A percentile compares a stretch with the other conserved stretches of the same genome.
Conservation (phyloP, 306 rosid species). For the Gynostemma pentaphyllum region DNA sequence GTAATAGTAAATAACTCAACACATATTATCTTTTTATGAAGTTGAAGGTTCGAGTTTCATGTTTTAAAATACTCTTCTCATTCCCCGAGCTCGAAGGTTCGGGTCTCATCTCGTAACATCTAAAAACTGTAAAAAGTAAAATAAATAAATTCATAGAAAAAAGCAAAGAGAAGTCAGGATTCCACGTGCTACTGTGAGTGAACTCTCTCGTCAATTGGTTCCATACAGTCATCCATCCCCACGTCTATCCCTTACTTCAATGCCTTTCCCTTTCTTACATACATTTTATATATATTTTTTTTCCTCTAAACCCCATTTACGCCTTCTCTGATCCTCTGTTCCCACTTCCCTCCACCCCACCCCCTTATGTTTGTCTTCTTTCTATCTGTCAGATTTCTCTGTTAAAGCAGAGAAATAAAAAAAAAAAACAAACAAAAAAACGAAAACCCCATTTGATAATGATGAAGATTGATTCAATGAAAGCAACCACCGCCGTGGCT, state of each 20-base stretch:
- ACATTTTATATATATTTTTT: too few species aligned
- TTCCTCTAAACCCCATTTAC: not conserved
- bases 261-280: not conserved
- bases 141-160: too few species aligned
- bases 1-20: too few species aligned
- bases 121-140: not conserved
- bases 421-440: too few species aligned
- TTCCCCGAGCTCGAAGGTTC: too few species aligned
- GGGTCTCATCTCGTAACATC: too few species aligned
- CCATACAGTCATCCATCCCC: slow-evolving; percentile 4
- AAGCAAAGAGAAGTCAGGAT: not conserved
- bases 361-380: not conserved
- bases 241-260: slow-evolving; percentile 8
- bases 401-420: too few species aligned
- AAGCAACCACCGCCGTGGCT: not conserved
- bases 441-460: not conserved
- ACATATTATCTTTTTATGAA: too few species aligned
- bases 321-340: not conserved
- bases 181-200: slow-evolving; percentile 18
- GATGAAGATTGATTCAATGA: slow-evolving; percentile 35
- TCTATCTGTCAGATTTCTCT: not conserved
- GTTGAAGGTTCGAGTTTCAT: too few species aligned
- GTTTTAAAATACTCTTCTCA: too few species aligned
- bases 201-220: not conserved
- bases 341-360: too few species aligned